phyloP scores from a whole-genome alignment of 805 yeast genomes.

The Candida nitratophila region DNA sequence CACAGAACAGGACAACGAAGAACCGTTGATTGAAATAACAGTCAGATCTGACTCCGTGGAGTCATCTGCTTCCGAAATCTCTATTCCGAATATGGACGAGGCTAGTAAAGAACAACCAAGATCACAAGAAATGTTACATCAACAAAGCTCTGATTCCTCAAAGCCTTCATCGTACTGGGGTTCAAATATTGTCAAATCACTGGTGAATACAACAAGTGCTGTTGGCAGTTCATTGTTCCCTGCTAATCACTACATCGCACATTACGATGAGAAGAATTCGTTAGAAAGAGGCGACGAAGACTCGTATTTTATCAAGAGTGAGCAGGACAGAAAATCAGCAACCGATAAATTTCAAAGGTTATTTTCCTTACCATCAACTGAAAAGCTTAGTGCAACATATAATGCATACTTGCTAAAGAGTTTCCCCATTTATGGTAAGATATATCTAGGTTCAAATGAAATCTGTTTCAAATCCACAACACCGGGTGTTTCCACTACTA shows the following conservation, averaged over 20 bases:
- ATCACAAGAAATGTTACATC: neutral
- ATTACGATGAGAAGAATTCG: slow-evolving; percentile 40
- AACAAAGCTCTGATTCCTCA: neutral
- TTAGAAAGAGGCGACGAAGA: slow-evolving; percentile 39
- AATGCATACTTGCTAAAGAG: slow-evolving; percentile 62
- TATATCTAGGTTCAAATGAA: slow-evolving; percentile 61
- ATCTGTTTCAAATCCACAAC: slow-evolving; percentile 77
- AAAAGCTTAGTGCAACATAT: slow-evolving; percentile 58
- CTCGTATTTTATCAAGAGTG: slow-evolving; percentile 38
- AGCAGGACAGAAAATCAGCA: slow-evolving; percentile 36
- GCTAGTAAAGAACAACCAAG: neutral
- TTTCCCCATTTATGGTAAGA: slow-evolving; percentile 76
- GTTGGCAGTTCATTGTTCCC: neutral
- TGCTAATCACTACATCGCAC: slow-evolving; percentile 27
- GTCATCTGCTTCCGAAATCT: neutral
- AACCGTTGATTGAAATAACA: neutral
- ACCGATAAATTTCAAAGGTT: slow-evolving; percentile 54
- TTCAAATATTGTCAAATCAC: neutral
- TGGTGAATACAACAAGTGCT: slow-evolving; percentile 1
- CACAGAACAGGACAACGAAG: neutral
- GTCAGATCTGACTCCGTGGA: neutral
- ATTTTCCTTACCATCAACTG: slow-evolving; percentile 53
- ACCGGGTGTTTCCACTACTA: slow-evolving; percentile 70
- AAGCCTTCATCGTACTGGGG: neutral
- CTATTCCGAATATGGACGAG: neutral